Conservation (phyloP, 1,139 yeast genomes). For the Zygosaccharomyces sapae region DNA sequence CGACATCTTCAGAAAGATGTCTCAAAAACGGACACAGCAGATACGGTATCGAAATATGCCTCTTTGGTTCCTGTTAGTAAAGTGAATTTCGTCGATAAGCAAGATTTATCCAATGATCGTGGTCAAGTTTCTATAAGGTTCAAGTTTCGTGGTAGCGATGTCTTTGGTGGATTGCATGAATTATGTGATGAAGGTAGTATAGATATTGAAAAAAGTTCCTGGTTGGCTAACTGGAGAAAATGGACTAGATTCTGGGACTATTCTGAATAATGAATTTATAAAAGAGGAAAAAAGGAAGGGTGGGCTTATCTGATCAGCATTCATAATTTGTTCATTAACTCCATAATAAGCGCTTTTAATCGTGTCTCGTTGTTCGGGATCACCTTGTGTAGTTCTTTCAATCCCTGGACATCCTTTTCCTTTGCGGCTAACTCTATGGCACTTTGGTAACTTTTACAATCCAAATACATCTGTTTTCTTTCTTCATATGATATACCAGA, state of each 20-base stretch:
- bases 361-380: constrained; percentile 31
- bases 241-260: constrained; percentile 47
- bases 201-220: constrained; percentile 57
- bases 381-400: constrained; percentile 23
- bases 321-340: constrained; percentile 21
- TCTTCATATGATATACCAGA: constrained; percentile 26
- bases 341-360: constrained; percentile 23
- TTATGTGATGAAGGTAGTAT: constrained; percentile 53
- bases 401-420: constrained; percentile 27
- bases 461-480: constrained; percentile 24
- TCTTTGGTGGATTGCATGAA: constrained; percentile 77
- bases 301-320: constrained; percentile 9
- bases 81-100: constrained; percentile 19
- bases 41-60: constrained; percentile 15
- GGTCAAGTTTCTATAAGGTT: constrained; percentile 40
- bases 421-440: constrained; percentile 30
- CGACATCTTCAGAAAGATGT: constrained; percentile 16
- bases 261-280: constrained; percentile 44
- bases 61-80: constrained; percentile 26
- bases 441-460: constrained; percentile 28
- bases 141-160: constrained; percentile 63
- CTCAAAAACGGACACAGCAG: not conserved
- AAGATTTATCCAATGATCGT: constrained; percentile 17
- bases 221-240: constrained; percentile 81
- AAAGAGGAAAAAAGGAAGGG: constrained; percentile 14